Evolutionary conservation across 768 basidiomycete genomes (phyloP).

Genomic region (Amylocystis lapponica): DNA sequence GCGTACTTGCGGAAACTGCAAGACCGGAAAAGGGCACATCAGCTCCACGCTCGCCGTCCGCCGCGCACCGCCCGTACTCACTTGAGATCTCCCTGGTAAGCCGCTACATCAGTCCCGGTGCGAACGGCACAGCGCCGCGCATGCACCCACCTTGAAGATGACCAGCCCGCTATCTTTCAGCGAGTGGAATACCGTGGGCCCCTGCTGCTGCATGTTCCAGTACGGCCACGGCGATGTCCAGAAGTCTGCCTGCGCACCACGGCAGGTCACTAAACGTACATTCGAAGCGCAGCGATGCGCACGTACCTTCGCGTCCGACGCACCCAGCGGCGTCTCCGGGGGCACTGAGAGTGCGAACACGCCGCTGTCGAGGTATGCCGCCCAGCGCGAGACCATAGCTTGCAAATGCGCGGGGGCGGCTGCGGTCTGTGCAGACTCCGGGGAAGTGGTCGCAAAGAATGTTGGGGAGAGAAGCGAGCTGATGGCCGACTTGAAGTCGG

Average conservation of each 20-base stretch:
- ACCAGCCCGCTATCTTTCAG: slow-evolving; percentile 60
- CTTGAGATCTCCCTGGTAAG: slow-evolving; percentile 80
- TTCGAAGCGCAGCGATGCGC: neutral
- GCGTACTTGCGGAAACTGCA: slow-evolving; percentile 83
- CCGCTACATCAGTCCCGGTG: neutral
- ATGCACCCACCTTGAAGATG: slow-evolving; percentile 66
- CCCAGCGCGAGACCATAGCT: slow-evolving; percentile 67
- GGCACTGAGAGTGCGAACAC: slow-evolving; percentile 72
- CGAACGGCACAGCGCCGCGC: neutral
- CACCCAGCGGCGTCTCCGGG: slow-evolving; percentile 49
- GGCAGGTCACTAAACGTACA: neutral
- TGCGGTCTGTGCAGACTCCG: neutral
- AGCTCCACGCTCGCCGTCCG: neutral
- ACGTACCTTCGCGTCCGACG: slow-evolving; percentile 28
- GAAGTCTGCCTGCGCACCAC: slow-evolving; percentile 35
- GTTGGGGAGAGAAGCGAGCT: slow-evolving; percentile 50
- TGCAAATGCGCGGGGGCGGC: slow-evolving; percentile 34
- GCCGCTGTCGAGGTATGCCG: slow-evolving; percentile 59
- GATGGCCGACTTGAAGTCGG: slow-evolving; percentile 68
- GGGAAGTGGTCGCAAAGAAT: slow-evolving; percentile 43
- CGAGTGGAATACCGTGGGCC: slow-evolving; percentile 43
- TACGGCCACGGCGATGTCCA: slow-evolving; percentile 77
- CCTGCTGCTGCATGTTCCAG: slow-evolving; percentile 60
- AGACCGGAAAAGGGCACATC: neutral
- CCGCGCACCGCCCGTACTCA: slow-evolving; percentile 32